A percentile compares a stretch with the other conserved stretches of the same genome.
Conservation (phyloP, 768 basidiomycete genomes). For the Serendipita sp. region DNA sequence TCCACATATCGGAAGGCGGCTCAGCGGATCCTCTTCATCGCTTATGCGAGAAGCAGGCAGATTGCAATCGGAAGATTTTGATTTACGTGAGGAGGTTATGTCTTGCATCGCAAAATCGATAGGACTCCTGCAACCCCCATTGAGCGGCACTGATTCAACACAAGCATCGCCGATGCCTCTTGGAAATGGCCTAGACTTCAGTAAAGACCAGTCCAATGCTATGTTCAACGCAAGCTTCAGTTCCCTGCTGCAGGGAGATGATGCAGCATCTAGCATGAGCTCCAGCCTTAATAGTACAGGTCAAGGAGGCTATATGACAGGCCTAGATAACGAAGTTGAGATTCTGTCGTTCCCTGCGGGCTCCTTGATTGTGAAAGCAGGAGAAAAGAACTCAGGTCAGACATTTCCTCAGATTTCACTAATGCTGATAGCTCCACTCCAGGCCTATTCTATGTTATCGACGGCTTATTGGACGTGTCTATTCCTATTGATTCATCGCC, state of each 20-base stretch:
- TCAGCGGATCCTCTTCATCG: constrained; percentile 5
- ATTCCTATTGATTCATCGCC: constrained; percentile 35
- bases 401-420: not conserved
- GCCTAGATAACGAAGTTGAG: constrained; percentile 91
- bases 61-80: constrained; percentile 48
- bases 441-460: constrained; percentile 89
- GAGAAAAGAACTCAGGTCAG: constrained; percentile 72
- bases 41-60: constrained; percentile 9
- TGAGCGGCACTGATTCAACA: constrained; percentile 9
- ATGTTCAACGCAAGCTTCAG: constrained; percentile 52
- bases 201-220: constrained; percentile 15
- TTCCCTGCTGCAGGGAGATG: constrained; percentile 26
- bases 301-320: constrained; percentile 43
- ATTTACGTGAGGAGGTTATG: constrained; percentile 94
- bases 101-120: constrained; percentile 95
- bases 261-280: constrained; percentile 39
- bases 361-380: constrained; percentile 69
- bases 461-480: constrained; percentile 87
- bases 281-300: constrained; percentile 37
- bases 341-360: constrained; percentile 87
- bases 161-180: constrained; percentile 15
- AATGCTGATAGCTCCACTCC: not conserved
- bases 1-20: not conserved
- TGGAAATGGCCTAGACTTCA: constrained; percentile 13
- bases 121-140: constrained; percentile 73